phyloP scores from a whole-genome alignment of 179 eudicot species.

The Amaranthus tricolor region DNA sequence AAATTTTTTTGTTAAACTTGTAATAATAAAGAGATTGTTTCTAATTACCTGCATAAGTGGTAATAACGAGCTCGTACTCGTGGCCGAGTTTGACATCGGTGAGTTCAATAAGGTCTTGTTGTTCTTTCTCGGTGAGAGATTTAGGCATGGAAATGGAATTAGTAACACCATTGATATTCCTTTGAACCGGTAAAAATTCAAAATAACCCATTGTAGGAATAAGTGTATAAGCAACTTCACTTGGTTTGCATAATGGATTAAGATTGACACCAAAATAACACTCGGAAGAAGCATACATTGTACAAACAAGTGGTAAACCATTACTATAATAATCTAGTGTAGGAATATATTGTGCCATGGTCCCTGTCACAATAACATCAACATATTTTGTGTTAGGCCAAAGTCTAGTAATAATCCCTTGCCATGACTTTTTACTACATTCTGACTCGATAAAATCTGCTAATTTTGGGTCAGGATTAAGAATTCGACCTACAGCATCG shows the following conservation, averaged over 20 bases:
- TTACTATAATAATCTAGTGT: conserved; percentile 68
- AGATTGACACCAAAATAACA: conserved; percentile 72
- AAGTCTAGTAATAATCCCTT: conserved; percentile 63
- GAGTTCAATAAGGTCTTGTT: conserved; percentile 58
- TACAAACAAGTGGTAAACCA: conserved; percentile 65
- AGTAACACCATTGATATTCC: conserved; percentile 32
- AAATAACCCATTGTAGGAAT: conserved; percentile 73
- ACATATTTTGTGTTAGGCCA: conserved; percentile 80
- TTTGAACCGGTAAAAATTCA: conserved; percentile 62
- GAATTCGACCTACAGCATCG: conserved; percentile 38
- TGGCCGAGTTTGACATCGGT: conserved; percentile 68
- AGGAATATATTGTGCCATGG: conserved; percentile 80
- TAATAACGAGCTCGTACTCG: conserved; percentile 71
- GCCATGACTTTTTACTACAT: conserved; percentile 53
- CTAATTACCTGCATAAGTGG: conserved; percentile 64
- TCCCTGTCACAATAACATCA: conserved; percentile 75
- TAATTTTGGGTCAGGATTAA: conserved; percentile 51
- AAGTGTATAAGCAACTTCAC: conserved; percentile 65
- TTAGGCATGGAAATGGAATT: conserved; percentile 41
- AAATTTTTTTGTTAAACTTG: too few species aligned
- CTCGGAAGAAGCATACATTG: conserved; percentile 78
- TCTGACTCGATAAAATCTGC: conserved; percentile 58
- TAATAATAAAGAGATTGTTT: too few species aligned
- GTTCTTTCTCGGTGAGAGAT: conserved; percentile 55
- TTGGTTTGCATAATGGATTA: conserved; percentile 61